Conservation (phyloP, 2,329 filamentous ascomycete genomes). For the Diaporthe sp. region DNA sequence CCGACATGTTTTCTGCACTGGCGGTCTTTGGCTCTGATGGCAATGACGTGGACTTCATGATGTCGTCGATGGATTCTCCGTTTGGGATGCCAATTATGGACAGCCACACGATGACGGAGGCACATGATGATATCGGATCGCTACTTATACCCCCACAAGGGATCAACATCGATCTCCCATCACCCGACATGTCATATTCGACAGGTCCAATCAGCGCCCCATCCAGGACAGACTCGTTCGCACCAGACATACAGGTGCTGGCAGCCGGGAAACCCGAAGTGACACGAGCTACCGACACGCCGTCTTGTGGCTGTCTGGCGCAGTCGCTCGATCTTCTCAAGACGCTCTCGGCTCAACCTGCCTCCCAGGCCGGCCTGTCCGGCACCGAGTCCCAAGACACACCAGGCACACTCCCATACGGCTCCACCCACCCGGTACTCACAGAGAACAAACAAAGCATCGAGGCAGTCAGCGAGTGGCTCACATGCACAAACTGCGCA, state of each 20-base stretch:
- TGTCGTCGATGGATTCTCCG: background rate
- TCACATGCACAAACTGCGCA: background rate
- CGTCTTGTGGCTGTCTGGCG: background rate
- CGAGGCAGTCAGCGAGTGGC: background rate
- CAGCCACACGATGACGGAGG: background rate
- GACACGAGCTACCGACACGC: background rate
- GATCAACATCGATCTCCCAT: background rate
- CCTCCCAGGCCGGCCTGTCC: background rate
- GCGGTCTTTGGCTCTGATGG: background rate
- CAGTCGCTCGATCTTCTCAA: background rate
- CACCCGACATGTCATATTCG: background rate
- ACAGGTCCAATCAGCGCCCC: background rate
- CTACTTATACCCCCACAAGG: background rate
- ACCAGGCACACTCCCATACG: background rate
- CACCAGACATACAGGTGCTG: background rate
- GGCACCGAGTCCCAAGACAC: background rate
- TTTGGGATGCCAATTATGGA: background rate
- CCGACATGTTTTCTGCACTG: background rate
- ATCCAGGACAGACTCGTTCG: background rate
- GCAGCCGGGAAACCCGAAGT: background rate
- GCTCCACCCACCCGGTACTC: background rate
- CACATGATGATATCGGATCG: background rate
- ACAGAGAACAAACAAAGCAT: background rate
- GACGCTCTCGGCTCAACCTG: background rate
- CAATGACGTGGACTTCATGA: conserved; percentile 3